phyloP scores from a whole-genome alignment of 129 eudicot species.

The Smallanthus sonchifolius region DNA sequence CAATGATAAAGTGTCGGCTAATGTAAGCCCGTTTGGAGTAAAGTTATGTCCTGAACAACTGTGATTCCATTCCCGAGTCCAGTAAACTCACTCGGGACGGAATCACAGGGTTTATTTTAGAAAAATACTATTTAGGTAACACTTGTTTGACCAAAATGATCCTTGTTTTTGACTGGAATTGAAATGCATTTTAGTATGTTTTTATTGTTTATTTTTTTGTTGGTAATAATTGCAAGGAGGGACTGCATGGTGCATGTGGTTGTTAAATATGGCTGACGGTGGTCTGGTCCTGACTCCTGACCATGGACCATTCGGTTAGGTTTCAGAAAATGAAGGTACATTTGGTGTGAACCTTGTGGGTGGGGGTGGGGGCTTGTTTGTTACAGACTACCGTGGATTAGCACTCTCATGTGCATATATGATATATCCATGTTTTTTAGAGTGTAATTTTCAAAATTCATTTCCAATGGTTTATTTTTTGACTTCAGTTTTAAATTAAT shows the following conservation, averaged over 20 bases:
- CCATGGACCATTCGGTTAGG: constrained; percentile 35
- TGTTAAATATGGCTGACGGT: constrained; percentile 35
- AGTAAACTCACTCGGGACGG: not conserved
- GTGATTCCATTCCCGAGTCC: constrained; percentile 13
- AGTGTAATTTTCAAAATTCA: no score
- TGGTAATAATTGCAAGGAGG: constrained; percentile 23
- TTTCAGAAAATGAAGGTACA: constrained; percentile 23
- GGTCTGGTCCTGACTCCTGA: constrained; percentile 26
- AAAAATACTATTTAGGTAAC: constrained; percentile 9
- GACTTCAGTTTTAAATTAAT: no score
- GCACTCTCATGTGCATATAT: no score
- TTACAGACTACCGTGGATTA: no score
- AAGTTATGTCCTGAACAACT: constrained; percentile 41
- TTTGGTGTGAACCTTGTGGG: constrained; percentile 10
- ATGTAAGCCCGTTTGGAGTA: constrained; percentile 60
- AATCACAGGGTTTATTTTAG: not conserved
- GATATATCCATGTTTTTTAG: no score
- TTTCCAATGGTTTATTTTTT: no score
- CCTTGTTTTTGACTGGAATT: constrained; percentile 11
- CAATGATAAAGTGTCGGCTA: constrained; percentile 9
- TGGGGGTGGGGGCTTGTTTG: no score
- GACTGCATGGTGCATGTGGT: constrained; percentile 16
- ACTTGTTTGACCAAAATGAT: constrained; percentile 18
- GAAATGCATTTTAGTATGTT: constrained; percentile 3
- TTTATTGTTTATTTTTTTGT: not conserved